These are phyloP conservation scores for Cadophora malorum DNA, from an alignment of 2,329 filamentous ascomycete genomes.

Conservation along the genomic window DNA sequence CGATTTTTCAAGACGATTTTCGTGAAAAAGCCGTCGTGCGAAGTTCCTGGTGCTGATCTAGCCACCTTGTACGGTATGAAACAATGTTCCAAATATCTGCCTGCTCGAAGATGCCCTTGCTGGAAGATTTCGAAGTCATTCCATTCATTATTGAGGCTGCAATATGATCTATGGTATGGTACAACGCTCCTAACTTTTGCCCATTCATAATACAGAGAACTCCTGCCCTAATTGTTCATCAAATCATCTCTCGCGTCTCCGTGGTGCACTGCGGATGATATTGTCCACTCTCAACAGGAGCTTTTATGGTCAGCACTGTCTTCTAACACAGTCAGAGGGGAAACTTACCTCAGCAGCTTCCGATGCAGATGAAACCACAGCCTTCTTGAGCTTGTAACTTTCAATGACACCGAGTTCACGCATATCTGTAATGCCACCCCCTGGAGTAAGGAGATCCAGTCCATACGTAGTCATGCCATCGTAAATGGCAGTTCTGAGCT, in stretches of 20 bases:
- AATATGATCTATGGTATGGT: conserved; percentile 48
- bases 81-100: conserved; percentile 18
- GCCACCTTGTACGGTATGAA: neutral
- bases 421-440: conserved; percentile 95
- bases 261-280: conserved; percentile 92
- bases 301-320: conserved; percentile 54
- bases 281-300: conserved; percentile 94
- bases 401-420: conserved; percentile 93
- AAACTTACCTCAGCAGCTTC: conserved; percentile 89
- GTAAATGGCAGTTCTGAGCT: conserved; percentile 92
- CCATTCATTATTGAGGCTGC: conserved; percentile 42
- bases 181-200: conserved; percentile 41
- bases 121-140: conserved; percentile 32
- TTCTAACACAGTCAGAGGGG: conserved; percentile 13
- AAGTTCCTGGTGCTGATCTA: conserved; percentile 17
- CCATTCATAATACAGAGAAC: conserved; percentile 43
- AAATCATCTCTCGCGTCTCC: conserved; percentile 78
- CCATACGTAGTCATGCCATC: conserved; percentile 92
- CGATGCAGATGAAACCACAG: conserved; percentile 95
- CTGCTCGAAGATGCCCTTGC: neutral
- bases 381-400: conserved; percentile 97
- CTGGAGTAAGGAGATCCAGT: conserved; percentile 85
- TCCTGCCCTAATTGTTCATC: conserved; percentile 31
- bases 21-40: neutral
- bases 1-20: neutral